Evolutionary conservation across 257 asterid species (phyloP), one percentile per base, ranked within the genome.

Genomic region (Scutellaria galericulata): DNA sequence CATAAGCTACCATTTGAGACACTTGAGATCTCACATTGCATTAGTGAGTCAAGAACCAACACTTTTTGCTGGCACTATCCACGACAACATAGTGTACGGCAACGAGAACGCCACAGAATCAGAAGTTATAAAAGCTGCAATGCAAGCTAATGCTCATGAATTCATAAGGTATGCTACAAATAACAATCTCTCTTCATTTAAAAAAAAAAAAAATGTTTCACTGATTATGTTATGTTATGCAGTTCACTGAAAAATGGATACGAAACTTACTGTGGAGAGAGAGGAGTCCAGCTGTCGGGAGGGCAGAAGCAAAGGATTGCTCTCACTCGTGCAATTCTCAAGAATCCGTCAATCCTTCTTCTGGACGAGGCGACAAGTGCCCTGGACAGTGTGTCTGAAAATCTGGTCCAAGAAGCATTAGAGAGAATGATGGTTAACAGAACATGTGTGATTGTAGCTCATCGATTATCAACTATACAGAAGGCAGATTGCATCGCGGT

Each of bases 321-420:
- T 14, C 81, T 90, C 14, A 93, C 92, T 5, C 86, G 97, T 54
- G 95, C 91, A 0, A 85, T 88, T 10, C 83, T 90, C 24, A 90
- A 88, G 79, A 88, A 88, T 61, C 93, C 97, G 0, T 70, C 88
- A 3, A 90, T 90, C 64, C 86, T 90, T 15, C 88, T 90, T n/a
- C 52, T 90, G 71, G 97, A 90, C 39, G 97, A 90, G 77, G 95
- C 95, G 0, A 90, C 93, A 2, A 90, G 93, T 24, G 91, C 96
- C 13, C 80, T 88, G 0, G 93, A 90, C 27, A 85, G 89, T 24
- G 71, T 79, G 9, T 88, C 96, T 0, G 97, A 88, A 52, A 88
- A 73, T 13, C 54, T 86, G 7, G 89, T 90, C 53, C 96, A 87
- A 70, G 88, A 86, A 65, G 89, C 97, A 9, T 20, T 88, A 59